Evolutionary conservation across 441 rosid species (phyloP).

Genomic region (Syzygium syzygioides): DNA sequence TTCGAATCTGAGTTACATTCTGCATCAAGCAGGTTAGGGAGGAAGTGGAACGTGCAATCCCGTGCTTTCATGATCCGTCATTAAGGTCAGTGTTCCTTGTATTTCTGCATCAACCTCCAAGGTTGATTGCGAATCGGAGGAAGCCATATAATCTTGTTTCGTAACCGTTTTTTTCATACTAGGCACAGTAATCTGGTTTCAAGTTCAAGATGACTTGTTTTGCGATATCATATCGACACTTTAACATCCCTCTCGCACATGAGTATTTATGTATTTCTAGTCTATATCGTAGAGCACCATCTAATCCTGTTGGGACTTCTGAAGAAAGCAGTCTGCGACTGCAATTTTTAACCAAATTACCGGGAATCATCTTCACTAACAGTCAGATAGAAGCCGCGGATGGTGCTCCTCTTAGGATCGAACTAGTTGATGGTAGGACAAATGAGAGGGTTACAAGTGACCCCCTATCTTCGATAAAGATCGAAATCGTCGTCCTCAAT

Average conservation of each 20-base stretch:
- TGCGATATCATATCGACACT: background rate
- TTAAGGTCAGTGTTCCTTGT: background rate
- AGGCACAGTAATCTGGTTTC: background rate
- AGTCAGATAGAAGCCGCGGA: slow-evolving; percentile 35
- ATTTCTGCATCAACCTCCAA: background rate
- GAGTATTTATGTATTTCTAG: background rate
- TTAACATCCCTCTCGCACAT: background rate
- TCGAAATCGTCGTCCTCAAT: slow-evolving; percentile 51
- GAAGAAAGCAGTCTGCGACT: slow-evolving; percentile 30
- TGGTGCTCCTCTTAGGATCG: slow-evolving; percentile 29
- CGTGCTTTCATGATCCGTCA: background rate
- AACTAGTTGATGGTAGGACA: slow-evolving; percentile 36
- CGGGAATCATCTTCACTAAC: slow-evolving; percentile 41
- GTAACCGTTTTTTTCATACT: background rate
- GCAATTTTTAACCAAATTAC: slow-evolving; percentile 31
- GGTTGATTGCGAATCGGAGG: background rate
- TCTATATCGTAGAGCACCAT: slow-evolving; percentile 18
- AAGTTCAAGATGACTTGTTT: background rate
- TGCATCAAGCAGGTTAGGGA: background rate
- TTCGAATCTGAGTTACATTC: background rate
- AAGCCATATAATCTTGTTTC: background rate
- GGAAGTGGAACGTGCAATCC: background rate
- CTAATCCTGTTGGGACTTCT: slow-evolving; percentile 21
- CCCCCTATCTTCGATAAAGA: slow-evolving; percentile 38
- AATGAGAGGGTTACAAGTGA: slow-evolving; percentile 27